Percentiles rank a stretch among this genome's conserved stretches.
phyloP scores from a whole-genome alignment of 169 alveolate species.

The Cryptosporidium parvum region DNA sequence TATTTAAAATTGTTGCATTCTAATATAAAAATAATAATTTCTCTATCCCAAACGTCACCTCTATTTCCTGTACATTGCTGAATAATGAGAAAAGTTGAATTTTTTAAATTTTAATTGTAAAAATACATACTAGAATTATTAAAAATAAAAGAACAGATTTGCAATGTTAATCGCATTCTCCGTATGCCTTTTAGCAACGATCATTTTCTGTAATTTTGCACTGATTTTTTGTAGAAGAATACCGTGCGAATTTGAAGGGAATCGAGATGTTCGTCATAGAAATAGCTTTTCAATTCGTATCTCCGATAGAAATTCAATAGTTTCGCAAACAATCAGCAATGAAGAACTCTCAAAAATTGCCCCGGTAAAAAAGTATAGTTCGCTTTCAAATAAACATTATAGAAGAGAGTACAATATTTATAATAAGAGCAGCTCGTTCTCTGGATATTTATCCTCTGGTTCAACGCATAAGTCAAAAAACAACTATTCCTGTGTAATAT shows the following conservation, averaged over 20 bases:
- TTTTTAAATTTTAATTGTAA: neutral
- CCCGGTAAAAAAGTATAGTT: slow-evolving; percentile 25
- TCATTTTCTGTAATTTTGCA: slow-evolving; percentile 45
- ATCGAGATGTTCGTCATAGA: neutral
- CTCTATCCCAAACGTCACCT: slow-evolving; percentile 37
- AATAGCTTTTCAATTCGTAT: neutral
- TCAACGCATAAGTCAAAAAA: slow-evolving; percentile 29
- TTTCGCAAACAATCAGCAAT: neutral
- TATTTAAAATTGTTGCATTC: neutral
- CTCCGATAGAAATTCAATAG: slow-evolving; percentile 8
- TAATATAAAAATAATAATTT: neutral
- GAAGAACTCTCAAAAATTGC: slow-evolving; percentile 45
- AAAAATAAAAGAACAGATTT: neutral
- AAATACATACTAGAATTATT: neutral
- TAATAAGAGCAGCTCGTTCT: slow-evolving; percentile 1
- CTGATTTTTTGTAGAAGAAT: slow-evolving; percentile 50
- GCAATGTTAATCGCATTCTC: slow-evolving; percentile 59
- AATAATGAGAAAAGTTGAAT: neutral
- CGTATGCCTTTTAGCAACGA: slow-evolving; percentile 23
- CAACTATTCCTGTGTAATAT: slow-evolving; percentile 49
- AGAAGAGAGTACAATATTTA: neutral
- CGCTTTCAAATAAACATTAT: neutral
- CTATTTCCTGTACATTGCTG: neutral
- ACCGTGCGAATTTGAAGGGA: slow-evolving; percentile 33
- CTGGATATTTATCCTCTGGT: slow-evolving; percentile 12